phyloP scores from a whole-genome alignment of 169 alveolate genomes.

The Babesia bovis region DNA sequence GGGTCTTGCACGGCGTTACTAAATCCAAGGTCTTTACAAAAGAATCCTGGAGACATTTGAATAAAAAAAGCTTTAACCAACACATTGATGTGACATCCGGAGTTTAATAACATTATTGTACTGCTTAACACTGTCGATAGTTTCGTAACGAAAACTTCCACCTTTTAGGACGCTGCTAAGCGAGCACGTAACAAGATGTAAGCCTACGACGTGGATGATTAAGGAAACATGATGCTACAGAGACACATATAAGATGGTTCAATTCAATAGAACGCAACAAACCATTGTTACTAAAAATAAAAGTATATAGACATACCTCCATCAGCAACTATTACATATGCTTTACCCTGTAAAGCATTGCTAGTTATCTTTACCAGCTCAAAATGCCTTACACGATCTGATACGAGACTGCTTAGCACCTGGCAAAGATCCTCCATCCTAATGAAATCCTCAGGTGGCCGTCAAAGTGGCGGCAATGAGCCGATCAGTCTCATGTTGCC shows the following conservation, averaged over 20 bases:
- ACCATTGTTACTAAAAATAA: too few species aligned
- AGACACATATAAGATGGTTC: too few species aligned
- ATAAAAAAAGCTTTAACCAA: neutral
- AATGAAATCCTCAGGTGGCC: conserved; percentile 1
- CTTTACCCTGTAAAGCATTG: conserved; percentile 29
- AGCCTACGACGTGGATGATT: conserved; percentile 14
- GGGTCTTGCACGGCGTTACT: conserved; percentile 46
- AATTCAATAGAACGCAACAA: neutral
- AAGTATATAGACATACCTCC: conserved; percentile 17
- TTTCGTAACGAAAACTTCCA: conserved; percentile 35
- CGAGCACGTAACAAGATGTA: conserved; percentile 52
- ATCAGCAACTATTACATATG: conserved; percentile 58
- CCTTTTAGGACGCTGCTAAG: conserved; percentile 50
- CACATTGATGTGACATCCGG: neutral
- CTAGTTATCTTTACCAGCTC: conserved; percentile 65
- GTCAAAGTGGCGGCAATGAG: neutral
- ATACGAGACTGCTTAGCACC: conserved; percentile 50
- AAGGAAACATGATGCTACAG: too few species aligned
- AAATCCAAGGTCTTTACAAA: conserved; percentile 10
- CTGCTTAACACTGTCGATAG: conserved; percentile 2
- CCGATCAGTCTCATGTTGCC: neutral
- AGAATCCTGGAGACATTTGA: neutral
- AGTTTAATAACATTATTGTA: neutral
- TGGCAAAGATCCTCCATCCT: conserved; percentile 47
- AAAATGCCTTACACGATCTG: conserved; percentile 57